A percentile compares a stretch with the other conserved stretches of the same genome.
These are phyloP conservation scores for Neurospora crassa DNA, from an alignment of 2,329 filamentous ascomycete species.

Conservation along the genomic window DNA sequence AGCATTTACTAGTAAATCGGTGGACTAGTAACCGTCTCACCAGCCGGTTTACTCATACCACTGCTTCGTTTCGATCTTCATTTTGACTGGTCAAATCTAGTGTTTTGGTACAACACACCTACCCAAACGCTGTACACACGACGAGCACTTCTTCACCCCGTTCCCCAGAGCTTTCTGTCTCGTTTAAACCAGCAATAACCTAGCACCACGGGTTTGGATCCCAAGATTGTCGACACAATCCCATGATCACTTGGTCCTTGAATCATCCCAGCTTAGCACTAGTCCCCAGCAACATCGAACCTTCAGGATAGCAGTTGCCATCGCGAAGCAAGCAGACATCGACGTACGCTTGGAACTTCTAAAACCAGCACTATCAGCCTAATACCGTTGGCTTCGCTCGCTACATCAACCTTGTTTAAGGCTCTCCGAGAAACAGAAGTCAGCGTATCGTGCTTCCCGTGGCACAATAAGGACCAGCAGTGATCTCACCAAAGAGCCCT, in stretches of 20 bases:
- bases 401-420: constrained; percentile 1
- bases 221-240: neutral
- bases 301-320: neutral
- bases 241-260: neutral
- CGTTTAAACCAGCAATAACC: constrained; percentile 12
- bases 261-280: constrained; percentile 4
- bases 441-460: constrained; percentile 1
- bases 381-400: constrained; percentile 11
- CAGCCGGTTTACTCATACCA: constrained; percentile 1
- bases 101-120: constrained; percentile 15
- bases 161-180: constrained; percentile 6
- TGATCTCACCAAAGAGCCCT: constrained; percentile 1
- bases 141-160: constrained; percentile 3
- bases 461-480: constrained; percentile 9
- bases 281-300: constrained; percentile 2
- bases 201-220: neutral
- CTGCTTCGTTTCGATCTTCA: constrained; percentile 19
- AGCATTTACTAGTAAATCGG: constrained; percentile 9
- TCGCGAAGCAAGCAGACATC: neutral
- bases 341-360: constrained; percentile 12
- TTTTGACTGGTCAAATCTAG: constrained; percentile 17
- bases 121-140: constrained; percentile 8
- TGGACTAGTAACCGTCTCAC: constrained; percentile 6
- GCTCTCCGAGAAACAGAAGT: neutral
- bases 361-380: constrained; percentile 6